Conservation (phyloP, 2,329 filamentous ascomycete species). For the Cercospora janseana region DNA sequence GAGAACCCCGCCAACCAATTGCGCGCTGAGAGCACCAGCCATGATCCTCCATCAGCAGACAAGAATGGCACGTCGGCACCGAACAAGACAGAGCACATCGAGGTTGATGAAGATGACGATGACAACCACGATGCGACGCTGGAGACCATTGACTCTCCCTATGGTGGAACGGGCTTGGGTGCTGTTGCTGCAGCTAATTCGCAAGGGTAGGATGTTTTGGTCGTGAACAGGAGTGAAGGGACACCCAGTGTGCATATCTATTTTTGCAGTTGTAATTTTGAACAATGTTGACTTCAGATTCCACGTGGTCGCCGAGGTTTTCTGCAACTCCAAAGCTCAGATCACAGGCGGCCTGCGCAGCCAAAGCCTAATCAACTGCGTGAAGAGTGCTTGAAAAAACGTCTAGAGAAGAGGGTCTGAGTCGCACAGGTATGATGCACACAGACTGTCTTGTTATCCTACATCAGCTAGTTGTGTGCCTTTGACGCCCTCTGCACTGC, state of each 20-base stretch:
- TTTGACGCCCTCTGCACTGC: too few relatives aligned
- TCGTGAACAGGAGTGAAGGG: neutral
- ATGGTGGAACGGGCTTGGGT: constrained; percentile 26
- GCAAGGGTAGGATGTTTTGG: constrained; percentile 2
- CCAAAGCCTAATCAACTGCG: too few relatives aligned
- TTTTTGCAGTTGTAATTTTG: neutral
- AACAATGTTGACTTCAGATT: neutral
- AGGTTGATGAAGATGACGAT: constrained; percentile 26
- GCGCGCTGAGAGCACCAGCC: constrained; percentile 12
- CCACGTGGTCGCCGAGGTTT: too few relatives aligned
- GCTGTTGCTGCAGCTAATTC: constrained; percentile 27
- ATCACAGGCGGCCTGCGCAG: too few relatives aligned
- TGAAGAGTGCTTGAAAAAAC: too few relatives aligned
- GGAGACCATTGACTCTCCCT: constrained; percentile 18
- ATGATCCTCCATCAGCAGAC: constrained; percentile 15
- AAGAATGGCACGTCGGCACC: constrained; percentile 16
- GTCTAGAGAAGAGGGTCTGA: too few relatives aligned
- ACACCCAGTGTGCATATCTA: neutral
- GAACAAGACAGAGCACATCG: constrained; percentile 19
- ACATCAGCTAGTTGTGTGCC: too few relatives aligned
- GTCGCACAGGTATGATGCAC: too few relatives aligned
- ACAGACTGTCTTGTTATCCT: too few relatives aligned
- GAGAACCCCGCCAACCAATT: constrained; percentile 9
- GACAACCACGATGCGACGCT: constrained; percentile 15
- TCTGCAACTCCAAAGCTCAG: too few relatives aligned